phyloP scores from a whole-genome alignment of 192 early-diverging fungal genomes.

The Chytriomyces sp. region DNA sequence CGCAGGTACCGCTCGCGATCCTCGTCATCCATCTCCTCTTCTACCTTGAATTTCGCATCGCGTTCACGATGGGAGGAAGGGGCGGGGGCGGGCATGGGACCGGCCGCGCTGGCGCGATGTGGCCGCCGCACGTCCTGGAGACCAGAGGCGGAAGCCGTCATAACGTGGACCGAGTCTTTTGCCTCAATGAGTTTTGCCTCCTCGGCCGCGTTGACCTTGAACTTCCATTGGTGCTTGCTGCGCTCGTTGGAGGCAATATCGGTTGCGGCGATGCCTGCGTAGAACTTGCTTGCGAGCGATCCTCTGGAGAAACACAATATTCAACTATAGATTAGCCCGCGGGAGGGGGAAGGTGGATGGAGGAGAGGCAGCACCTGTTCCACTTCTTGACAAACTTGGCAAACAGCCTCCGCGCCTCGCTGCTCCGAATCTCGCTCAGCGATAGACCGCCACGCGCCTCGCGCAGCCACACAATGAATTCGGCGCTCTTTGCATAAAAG shows the following conservation, averaged over 20 bases:
- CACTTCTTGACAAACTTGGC: constrained; percentile 84
- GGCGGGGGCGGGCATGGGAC: not conserved
- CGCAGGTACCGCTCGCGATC: constrained; percentile 47
- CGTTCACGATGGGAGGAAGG: not conserved
- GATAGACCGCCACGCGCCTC: constrained; percentile 67
- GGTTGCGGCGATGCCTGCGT: constrained; percentile 68
- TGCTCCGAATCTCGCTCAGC: constrained; percentile 73
- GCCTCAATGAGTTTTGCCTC: constrained; percentile 57
- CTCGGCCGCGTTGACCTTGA: constrained; percentile 52
- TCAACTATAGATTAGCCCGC: not conserved
- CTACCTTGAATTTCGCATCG: not conserved
- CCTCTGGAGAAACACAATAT: constrained; percentile 11
- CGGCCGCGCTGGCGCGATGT: not conserved
- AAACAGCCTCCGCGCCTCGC: constrained; percentile 74
- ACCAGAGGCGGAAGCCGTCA: constrained; percentile 37
- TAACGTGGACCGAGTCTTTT: constrained; percentile 59
- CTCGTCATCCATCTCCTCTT: constrained; percentile 44
- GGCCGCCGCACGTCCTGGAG: not conserved
- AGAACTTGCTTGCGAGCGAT: constrained; percentile 59
- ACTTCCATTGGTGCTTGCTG: constrained; percentile 79
- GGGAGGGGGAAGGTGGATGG: not conserved
- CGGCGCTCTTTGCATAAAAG: constrained; percentile 74
- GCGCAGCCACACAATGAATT: constrained; percentile 83
- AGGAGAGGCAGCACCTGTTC: constrained; percentile 62
- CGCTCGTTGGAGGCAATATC: constrained; percentile 61